Conservation (phyloP, 1,139 yeast species). For the Diutina neorugosa region DNA sequence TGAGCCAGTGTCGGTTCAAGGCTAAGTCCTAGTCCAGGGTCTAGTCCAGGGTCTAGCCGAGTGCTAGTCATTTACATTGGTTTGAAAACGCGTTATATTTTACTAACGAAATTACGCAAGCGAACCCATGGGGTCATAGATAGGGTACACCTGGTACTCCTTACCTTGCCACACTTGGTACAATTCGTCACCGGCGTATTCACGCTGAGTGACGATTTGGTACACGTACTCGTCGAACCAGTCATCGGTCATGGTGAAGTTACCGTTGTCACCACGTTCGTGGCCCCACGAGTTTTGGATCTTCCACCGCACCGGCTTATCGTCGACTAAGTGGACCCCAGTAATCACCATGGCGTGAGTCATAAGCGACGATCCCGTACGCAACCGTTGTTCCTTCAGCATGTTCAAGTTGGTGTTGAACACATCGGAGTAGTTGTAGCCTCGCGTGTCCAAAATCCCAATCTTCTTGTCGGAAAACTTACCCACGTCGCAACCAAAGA, state of each 20-base stretch:
- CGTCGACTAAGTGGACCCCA: constrained; percentile 46
- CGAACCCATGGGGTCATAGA: constrained; percentile 84
- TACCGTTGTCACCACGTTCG: constrained; percentile 62
- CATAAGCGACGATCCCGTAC: constrained; percentile 51
- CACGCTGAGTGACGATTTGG: constrained; percentile 62
- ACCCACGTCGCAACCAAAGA: constrained; percentile 84
- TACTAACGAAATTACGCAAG: constrained; percentile 41
- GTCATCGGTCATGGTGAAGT: constrained; percentile 68
- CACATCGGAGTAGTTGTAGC: constrained; percentile 58
- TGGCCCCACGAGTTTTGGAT: constrained; percentile 86
- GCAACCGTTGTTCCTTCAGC: constrained; percentile 41
- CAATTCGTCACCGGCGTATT: constrained; percentile 32
- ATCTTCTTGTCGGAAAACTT: constrained; percentile 43
- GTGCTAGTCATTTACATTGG: no score
- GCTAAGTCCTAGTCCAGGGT: no score
- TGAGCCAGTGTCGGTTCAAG: no score
- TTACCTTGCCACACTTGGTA: constrained; percentile 37
- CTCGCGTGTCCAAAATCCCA: constrained; percentile 60
- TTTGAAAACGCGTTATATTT: no score
- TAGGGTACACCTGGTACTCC: constrained; percentile 50
- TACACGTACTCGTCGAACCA: constrained; percentile 77
- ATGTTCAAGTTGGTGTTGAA: constrained; percentile 40
- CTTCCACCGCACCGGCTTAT: constrained; percentile 58
- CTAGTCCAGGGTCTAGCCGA: no score
- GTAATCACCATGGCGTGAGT: constrained; percentile 82